Evolutionary conservation across 2,329 filamentous ascomycete genomes (phyloP).

Genomic region (Neoarthrinium moseri): DNA sequence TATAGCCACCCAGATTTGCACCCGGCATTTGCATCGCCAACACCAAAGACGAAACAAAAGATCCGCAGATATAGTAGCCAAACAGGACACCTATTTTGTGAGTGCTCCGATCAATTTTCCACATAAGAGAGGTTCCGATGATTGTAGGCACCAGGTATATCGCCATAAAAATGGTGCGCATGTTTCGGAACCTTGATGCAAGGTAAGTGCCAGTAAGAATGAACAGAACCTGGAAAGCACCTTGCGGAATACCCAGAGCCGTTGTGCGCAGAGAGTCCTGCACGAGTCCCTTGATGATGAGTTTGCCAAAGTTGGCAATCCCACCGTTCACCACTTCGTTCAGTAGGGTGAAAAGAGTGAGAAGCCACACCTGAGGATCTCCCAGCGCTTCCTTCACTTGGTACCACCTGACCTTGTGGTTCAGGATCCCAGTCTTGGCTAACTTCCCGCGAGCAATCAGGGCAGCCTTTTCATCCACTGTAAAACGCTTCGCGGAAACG

Average conservation of each 20-base stretch:
- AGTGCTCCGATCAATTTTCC: constrained; percentile 40
- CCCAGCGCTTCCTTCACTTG: constrained; percentile 46
- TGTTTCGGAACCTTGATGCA: constrained; percentile 48
- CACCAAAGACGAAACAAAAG: constrained; percentile 50
- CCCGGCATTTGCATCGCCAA: constrained; percentile 52
- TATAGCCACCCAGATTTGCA: constrained; percentile 46
- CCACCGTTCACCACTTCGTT: constrained; percentile 55
- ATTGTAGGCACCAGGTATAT: constrained; percentile 51
- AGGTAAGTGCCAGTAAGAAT: constrained; percentile 52
- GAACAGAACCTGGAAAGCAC: constrained; percentile 52
- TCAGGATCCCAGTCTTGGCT: constrained; percentile 42
- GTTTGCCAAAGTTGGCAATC: constrained; percentile 52
- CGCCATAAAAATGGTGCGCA: constrained; percentile 51
- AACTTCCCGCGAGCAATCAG: constrained; percentile 36
- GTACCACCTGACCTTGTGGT: constrained; percentile 43
- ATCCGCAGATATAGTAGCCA: constrained; percentile 49
- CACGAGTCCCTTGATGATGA: constrained; percentile 52
- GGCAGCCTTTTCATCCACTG: constrained; percentile 39
- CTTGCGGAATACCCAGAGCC: constrained; percentile 52
- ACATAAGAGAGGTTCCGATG: constrained; percentile 46
- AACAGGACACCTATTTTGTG: constrained; percentile 47
- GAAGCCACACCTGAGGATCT: constrained; percentile 43
- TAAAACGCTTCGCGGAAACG: constrained; percentile 39
- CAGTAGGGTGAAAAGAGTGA: constrained; percentile 44
- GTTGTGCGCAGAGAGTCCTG: constrained; percentile 44